Evolutionary conservation across 768 basidiomycete genomes (phyloP).

Genomic region (Gyrodon lividus): DNA sequence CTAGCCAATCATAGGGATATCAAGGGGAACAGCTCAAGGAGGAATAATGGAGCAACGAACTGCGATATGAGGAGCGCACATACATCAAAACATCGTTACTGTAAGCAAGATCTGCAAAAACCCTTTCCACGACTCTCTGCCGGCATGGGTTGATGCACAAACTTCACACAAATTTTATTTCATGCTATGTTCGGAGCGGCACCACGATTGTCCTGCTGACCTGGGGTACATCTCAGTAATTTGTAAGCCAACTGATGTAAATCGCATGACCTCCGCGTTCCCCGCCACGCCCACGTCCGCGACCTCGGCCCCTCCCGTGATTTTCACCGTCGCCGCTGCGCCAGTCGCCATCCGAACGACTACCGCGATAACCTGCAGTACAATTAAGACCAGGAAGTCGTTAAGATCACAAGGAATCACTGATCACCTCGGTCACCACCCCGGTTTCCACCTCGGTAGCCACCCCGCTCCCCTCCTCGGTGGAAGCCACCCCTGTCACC

Average conservation of each 20-base stretch:
- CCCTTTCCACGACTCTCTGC: conserved; percentile 8
- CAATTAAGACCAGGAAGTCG: neutral
- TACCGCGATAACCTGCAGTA: conserved; percentile 15
- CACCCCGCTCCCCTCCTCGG: conserved; percentile 37
- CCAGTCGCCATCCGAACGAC: conserved; percentile 42
- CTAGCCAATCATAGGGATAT: neutral
- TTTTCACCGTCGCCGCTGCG: conserved; percentile 43
- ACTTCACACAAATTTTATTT: neutral
- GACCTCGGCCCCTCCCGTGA: conserved; percentile 41
- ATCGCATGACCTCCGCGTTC: conserved; percentile 40
- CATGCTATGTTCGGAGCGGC: conserved; percentile 10
- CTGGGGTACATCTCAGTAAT: conserved; percentile 10
- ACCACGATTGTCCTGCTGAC: conserved; percentile 23
- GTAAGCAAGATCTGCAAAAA: neutral
- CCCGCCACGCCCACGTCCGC: conserved; percentile 45
- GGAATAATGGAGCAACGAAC: neutral
- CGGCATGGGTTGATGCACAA: neutral
- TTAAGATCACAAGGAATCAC: neutral
- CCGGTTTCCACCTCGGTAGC: conserved; percentile 35
- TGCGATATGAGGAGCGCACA: neutral
- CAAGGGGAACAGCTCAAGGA: neutral
- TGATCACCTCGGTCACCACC: conserved; percentile 31
- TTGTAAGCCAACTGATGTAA: neutral
- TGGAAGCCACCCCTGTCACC: conserved; percentile 36
- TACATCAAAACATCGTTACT: conserved; percentile 6